Conservation (phyloP, 139 green algal species). For the Micractinium sp. region DNA sequence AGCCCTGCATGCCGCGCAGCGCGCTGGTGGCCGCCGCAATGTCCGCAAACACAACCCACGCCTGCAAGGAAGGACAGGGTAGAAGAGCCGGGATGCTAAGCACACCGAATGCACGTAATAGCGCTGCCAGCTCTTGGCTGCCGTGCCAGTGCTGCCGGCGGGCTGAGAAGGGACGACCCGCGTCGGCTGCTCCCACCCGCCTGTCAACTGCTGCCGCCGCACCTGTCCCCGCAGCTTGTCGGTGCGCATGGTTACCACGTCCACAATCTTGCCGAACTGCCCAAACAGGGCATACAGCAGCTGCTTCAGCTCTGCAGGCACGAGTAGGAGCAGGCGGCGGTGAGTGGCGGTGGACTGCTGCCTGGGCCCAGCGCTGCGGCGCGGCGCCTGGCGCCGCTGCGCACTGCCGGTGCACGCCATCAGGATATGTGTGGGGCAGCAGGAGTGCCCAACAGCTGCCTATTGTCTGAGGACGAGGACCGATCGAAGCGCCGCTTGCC, state of each 20-base stretch:
- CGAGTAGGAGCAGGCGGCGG: not conserved
- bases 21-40: slow-evolving; percentile 87
- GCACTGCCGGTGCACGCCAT: no score
- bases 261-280: slow-evolving; percentile 97
- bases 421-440: no score
- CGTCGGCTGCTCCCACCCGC: not conserved
- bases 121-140: not conserved
- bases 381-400: no score
- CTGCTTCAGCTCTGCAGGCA: slow-evolving; percentile 86
- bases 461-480: no score
- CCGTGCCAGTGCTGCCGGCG: no score
- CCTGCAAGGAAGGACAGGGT: slow-evolving; percentile 52
- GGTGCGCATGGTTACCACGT: slow-evolving; percentile 77
- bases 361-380: no score
- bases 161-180: not conserved
- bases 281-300: slow-evolving; percentile 95
- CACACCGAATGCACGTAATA: not conserved
- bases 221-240: slow-evolving; percentile 73
- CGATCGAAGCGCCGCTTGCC: no score
- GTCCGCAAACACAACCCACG: slow-evolving; percentile 96
- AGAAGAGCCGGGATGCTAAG: not conserved
- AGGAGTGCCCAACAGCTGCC: no score
- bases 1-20: slow-evolving; percentile 94
- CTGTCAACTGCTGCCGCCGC: not conserved
- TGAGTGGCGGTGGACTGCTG: not conserved